Conservation (phyloP, 345 rosid genomes). For the Gossypium australe region DNA sequence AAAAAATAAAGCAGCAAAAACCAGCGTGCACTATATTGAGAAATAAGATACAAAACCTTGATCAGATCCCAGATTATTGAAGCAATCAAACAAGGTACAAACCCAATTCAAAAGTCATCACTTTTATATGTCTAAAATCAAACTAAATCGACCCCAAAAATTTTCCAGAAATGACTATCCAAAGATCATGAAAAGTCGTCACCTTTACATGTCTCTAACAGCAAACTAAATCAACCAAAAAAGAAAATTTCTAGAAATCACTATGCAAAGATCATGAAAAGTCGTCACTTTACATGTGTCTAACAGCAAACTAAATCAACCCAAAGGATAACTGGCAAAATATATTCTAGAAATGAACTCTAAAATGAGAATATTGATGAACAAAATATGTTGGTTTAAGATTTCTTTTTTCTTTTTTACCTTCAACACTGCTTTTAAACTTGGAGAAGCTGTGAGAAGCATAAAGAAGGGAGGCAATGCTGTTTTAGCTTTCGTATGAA, state of each 20-base stretch:
- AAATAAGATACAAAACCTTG: not conserved
- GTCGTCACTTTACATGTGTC: not conserved
- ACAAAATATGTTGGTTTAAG: not conserved
- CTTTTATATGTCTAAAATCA: not conserved
- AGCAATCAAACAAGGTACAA: not conserved
- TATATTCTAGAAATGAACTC: not conserved
- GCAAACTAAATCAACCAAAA: not conserved
- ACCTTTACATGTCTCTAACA: not conserved
- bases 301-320: not conserved
- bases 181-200: not conserved
- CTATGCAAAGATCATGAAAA: not conserved
- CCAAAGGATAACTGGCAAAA: not conserved
- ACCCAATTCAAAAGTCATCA: not conserved
- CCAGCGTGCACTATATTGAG: not conserved
- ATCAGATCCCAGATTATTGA: not conserved
- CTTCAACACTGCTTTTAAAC: not conserved
- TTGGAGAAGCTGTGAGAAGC: not conserved
- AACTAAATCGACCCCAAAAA: not conserved
- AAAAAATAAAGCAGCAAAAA: not conserved
- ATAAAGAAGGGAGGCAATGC: not conserved
- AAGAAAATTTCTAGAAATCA: not conserved
- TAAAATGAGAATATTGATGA: not conserved
- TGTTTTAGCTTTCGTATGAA: not conserved
- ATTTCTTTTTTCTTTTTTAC: not conserved
- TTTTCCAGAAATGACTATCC: not conserved